Evolutionary conservation across 1,284 basidiomycete species (phyloP).

Genomic region (Exobasidium rhododendri): DNA sequence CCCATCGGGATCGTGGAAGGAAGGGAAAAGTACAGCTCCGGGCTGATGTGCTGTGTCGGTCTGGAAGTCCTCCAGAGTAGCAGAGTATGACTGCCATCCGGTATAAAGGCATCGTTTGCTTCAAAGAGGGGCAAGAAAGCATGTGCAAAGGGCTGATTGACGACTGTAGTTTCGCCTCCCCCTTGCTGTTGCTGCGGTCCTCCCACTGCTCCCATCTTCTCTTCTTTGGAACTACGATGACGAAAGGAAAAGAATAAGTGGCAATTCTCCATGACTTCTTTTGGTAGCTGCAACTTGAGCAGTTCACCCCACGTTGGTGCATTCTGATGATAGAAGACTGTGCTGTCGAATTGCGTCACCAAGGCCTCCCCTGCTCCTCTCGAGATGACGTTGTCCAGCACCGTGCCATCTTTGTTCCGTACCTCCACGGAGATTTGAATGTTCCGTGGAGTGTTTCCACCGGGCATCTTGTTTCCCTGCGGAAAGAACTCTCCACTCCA

Average conservation of each 20-base stretch:
- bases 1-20: slow-evolving; percentile 65
- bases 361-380: slow-evolving; percentile 80
- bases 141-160: slow-evolving; percentile 74
- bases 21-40: slow-evolving; percentile 59
- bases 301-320: slow-evolving; percentile 87
- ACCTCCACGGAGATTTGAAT: slow-evolving; percentile 89
- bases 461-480: slow-evolving; percentile 38
- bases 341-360: slow-evolving; percentile 77
- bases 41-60: slow-evolving; percentile 61
- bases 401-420: slow-evolving; percentile 70
- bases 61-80: slow-evolving; percentile 44
- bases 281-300: slow-evolving; percentile 76
- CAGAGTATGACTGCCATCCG: slow-evolving; percentile 84
- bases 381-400: slow-evolving; percentile 71
- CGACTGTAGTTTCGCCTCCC: not conserved
- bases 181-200: not conserved
- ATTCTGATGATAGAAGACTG: slow-evolving; percentile 62
- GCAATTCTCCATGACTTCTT: slow-evolving; percentile 69
- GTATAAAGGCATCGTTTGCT: slow-evolving; percentile 73
- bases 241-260: slow-evolving; percentile 93
- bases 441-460: slow-evolving; percentile 58
- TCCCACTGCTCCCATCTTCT: slow-evolving; percentile 19
- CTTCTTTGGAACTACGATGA: slow-evolving; percentile 64
- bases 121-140: slow-evolving; percentile 85
- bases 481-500: slow-evolving; percentile 51